A percentile compares a stretch with the other conserved stretches of the same genome.
phyloP scores from a whole-genome alignment of 495 filamentous ascomycete genomes.

The Sphaerosporella brunnea region DNA sequence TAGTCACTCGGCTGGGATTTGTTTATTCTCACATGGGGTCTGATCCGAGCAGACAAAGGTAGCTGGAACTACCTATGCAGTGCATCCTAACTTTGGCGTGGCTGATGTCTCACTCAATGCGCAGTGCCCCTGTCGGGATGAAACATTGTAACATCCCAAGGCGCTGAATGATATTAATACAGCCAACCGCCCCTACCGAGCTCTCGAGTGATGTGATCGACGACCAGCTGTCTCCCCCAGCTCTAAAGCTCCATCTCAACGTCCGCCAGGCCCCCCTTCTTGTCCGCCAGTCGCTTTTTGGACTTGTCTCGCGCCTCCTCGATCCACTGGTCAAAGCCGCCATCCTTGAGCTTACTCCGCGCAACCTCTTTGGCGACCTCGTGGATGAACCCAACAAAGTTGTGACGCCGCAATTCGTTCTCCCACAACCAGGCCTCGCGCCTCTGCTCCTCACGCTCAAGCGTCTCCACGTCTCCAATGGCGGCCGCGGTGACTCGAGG shows the following conservation, averaged over 20 bases:
- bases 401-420: constrained; percentile 81
- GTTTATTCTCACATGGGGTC: no score
- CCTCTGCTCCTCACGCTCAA: constrained; percentile 71
- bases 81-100: no score
- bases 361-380: constrained; percentile 81
- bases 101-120: no score
- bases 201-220: no score
- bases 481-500: constrained; percentile 55
- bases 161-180: no score
- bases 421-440: constrained; percentile 80
- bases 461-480: constrained; percentile 61
- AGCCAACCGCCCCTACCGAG: no score
- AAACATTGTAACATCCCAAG: no score
- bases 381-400: constrained; percentile 89
- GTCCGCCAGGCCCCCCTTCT: constrained; percentile 24
- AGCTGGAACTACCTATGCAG: no score
- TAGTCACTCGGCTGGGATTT: no score
- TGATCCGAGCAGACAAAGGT: no score
- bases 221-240: no score
- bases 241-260: constrained; percentile 5
- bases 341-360: constrained; percentile 44
- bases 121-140: no score
- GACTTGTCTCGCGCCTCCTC: constrained; percentile 55
- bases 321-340: constrained; percentile 64
- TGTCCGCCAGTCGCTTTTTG: constrained; percentile 44